These are phyloP conservation scores for Multifurca ochricompacta DNA, from an alignment of 768 basidiomycete genomes.

Conservation along the genomic window DNA sequence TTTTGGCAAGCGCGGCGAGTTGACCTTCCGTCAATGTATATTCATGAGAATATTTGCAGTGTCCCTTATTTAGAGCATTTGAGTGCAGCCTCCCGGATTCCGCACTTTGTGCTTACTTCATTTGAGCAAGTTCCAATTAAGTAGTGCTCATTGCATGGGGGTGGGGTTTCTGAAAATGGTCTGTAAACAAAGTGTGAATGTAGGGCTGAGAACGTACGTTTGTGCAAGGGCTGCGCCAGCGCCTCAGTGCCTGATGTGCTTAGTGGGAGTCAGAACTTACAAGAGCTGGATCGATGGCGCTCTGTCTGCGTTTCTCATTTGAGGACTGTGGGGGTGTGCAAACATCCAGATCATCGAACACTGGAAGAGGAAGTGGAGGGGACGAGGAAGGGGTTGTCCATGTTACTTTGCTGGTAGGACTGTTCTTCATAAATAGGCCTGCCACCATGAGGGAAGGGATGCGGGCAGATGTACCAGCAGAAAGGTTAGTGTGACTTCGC, in stretches of 20 bases:
- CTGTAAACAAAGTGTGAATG: slow-evolving; percentile 5
- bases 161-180: slow-evolving; percentile 54
- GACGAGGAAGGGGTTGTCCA: background rate
- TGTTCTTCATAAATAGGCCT: slow-evolving; percentile 39
- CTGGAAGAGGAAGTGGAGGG: slow-evolving; percentile 1
- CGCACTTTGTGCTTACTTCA: slow-evolving; percentile 33
- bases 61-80: slow-evolving; percentile 22
- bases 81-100: background rate
- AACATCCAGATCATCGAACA: background rate
- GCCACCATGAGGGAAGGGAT: slow-evolving; percentile 49
- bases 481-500: slow-evolving; percentile 38
- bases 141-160: slow-evolving; percentile 81
- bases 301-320: background rate
- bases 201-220: slow-evolving; percentile 2
- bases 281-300: slow-evolving; percentile 31
- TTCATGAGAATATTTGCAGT: slow-evolving; percentile 82
- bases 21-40: slow-evolving; percentile 67
- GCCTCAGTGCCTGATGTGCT: background rate
- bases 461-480: slow-evolving; percentile 38
- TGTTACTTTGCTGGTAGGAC: slow-evolving; percentile 2
- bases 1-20: slow-evolving; percentile 57
- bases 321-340: background rate
- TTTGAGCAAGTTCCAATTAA: slow-evolving; percentile 72
- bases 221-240: slow-evolving; percentile 13
- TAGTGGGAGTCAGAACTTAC: slow-evolving; percentile 19